phyloP scores from a whole-genome alignment of 192 early-diverging fungal species.

The Backusella tuberculispora region DNA sequence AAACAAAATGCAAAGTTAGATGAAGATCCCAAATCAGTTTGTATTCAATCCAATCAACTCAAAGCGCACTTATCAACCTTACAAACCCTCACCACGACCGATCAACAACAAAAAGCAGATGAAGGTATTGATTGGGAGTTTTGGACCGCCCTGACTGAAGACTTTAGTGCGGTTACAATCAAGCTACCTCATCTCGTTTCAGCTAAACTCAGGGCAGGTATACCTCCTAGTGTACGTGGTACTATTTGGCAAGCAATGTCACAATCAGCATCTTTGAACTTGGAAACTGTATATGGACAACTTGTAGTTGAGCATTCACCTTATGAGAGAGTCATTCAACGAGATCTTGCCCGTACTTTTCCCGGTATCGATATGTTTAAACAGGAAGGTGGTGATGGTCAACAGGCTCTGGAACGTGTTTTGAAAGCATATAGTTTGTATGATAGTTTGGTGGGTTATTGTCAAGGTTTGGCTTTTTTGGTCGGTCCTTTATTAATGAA shows the following conservation, averaged over 20 bases:
- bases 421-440: slow-evolving; percentile 94
- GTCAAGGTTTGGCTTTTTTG: slow-evolving; percentile 96
- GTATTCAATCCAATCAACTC: slow-evolving; percentile 57
- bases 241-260: slow-evolving; percentile 90
- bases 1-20: slow-evolving; percentile 57
- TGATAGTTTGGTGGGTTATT: slow-evolving; percentile 95
- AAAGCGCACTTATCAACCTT: slow-evolving; percentile 53
- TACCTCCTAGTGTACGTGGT: slow-evolving; percentile 83
- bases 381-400: slow-evolving; percentile 79
- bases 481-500: slow-evolving; percentile 92
- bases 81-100: slow-evolving; percentile 41
- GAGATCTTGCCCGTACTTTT: slow-evolving; percentile 95
- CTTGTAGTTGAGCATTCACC: slow-evolving; percentile 74
- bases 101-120: neutral
- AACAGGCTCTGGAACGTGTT: slow-evolving; percentile 86
- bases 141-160: slow-evolving; percentile 78
- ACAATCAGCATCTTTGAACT: slow-evolving; percentile 72
- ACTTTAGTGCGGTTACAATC: slow-evolving; percentile 67
- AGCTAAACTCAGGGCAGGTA: slow-evolving; percentile 69
- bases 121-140: slow-evolving; percentile 66
- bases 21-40: slow-evolving; percentile 59
- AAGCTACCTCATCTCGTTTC: slow-evolving; percentile 67
- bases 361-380: slow-evolving; percentile 87
- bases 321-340: slow-evolving; percentile 89
- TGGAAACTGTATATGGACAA: slow-evolving; percentile 83